phyloP scores from a whole-genome alignment of 225 moss, liverwort and hornwort genomes.

The Climacium dendroides region DNA sequence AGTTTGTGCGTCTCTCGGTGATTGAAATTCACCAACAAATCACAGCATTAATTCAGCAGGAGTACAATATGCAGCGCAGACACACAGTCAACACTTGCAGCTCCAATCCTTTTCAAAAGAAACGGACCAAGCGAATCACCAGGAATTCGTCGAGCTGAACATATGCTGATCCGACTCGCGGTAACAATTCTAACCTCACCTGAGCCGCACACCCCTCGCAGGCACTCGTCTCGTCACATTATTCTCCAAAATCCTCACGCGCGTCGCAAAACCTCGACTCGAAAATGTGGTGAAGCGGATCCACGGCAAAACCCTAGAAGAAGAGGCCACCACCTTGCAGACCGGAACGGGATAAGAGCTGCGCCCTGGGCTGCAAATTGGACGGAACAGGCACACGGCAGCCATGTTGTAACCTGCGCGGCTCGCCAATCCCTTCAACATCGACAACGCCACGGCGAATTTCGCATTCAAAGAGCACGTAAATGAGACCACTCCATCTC shows the following conservation, averaged over 20 bases:
- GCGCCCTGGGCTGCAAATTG: neutral
- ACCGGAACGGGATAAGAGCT: neutral
- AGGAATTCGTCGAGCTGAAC: neutral
- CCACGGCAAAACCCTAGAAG: slow-evolving; percentile 23
- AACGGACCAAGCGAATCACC: neutral
- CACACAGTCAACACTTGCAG: neutral
- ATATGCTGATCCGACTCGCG: neutral
- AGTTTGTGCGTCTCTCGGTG: neutral
- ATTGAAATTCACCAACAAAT: neutral
- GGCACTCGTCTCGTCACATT: neutral
- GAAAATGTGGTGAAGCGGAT: neutral
- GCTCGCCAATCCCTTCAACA: slow-evolving; percentile 22
- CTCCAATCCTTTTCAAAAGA: neutral
- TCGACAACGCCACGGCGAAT: neutral
- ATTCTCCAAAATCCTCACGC: slow-evolving; percentile 2
- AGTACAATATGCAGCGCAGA: neutral
- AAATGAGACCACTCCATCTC: neutral
- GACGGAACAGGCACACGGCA: slow-evolving; percentile 15
- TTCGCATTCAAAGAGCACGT: neutral
- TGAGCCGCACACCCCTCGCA: neutral
- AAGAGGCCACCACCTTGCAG: neutral
- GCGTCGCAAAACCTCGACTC: slow-evolving; percentile 1
- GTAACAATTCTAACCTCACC: neutral
- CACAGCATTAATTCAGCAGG: neutral
- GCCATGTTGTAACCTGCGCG: slow-evolving; percentile 33